Base-by-base conservation (phyloP, 805 yeast genomes). In the Pichia cabralensis region DNA sequence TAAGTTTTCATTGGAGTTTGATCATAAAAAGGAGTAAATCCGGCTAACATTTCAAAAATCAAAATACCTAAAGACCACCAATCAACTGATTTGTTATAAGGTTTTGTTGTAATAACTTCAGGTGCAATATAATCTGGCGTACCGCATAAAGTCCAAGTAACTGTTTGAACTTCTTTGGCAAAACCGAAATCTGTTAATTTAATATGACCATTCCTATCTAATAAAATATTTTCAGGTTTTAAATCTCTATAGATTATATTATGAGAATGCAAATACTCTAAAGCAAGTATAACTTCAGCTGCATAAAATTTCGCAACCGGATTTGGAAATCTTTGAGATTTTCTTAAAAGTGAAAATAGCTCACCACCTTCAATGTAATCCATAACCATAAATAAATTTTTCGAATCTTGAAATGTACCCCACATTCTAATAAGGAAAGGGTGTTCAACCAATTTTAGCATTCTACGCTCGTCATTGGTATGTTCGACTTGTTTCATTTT, bases 101-200 rank as follows among this genome's bases (percentile, higher is more conserved):
- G 77, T 45, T 72, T 69, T 9, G 76, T 70, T 4, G 79, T 71
- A 18, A 73, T 73, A n/a, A 73, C 78, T 47, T 73, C 79, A 4
- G 79, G 79, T 1, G 79, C 79, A 35, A 73, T 73, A 49, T 73
- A 73, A 53, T 73, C 79, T 0, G 79, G 79, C 2, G 79, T 73
- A 31, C 79, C 79, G 54, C 79, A 73, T 41, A 73, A 63, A 1
- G 79, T 73, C 61, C 71, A 73, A 6, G 79, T 73, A 14, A 70
- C 76, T 24, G 74, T 72, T 42, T 56, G 59, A 25, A 73, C 78
- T 47, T 72, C 78, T 49, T 73, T 73, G 29, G 79, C 79, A 50
- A 73, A 73, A 5, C 79, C 79, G 50, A 73, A 73, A 51, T 73
- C 79, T 1, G 79, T 72, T 33, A 73, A 55, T 44, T 73, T 73